A percentile compares a stretch with the other conserved stretches of the same genome.
Evolutionary conservation across 768 basidiomycete species (phyloP).

Genomic region (Suillus placidus): DNA sequence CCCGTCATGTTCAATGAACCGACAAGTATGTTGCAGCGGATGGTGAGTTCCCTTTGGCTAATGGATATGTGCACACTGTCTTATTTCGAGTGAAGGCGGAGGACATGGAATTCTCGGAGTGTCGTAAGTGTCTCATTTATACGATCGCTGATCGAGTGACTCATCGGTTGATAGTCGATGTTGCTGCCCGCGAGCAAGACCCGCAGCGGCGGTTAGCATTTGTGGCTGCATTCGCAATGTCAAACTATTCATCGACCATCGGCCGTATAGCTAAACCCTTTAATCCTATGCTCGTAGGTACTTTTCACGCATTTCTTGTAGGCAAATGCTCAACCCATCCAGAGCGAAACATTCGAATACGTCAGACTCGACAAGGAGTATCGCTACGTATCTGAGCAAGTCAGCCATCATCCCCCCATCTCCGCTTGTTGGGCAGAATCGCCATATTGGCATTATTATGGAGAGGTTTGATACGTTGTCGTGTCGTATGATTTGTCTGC

Average conservation of each 20-base stretch:
- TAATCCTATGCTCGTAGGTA: constrained; percentile 87
- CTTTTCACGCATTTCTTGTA: background rate
- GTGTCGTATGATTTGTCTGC: background rate
- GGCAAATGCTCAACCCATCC: constrained; percentile 9
- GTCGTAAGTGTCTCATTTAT: constrained; percentile 54
- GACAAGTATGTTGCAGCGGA: constrained; percentile 95
- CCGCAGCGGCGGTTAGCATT: constrained; percentile 84
- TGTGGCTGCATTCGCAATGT: constrained; percentile 97
- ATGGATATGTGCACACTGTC: constrained; percentile 8
- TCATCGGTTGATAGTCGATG: constrained; percentile 61
- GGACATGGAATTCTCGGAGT: constrained; percentile 97
- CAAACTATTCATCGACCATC: constrained; percentile 95
- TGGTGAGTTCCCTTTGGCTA: constrained; percentile 50
- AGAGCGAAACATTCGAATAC: constrained; percentile 96
- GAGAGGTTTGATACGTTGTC: constrained; percentile 57
- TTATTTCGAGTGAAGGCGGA: constrained; percentile 56
- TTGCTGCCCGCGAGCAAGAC: constrained; percentile 76
- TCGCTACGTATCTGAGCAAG: constrained; percentile 94
- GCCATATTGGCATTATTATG: constrained; percentile 87
- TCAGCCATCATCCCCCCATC: constrained; percentile 96
- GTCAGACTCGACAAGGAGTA: constrained; percentile 86
- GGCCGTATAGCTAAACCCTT: constrained; percentile 97
- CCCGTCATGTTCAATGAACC: constrained; percentile 94
- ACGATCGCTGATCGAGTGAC: constrained; percentile 10
- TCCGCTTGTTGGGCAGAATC: constrained; percentile 96